Evolutionary conservation across 2,329 filamentous ascomycete genomes (phyloP).

Genomic region (Nannizziopsis barbatae): DNA sequence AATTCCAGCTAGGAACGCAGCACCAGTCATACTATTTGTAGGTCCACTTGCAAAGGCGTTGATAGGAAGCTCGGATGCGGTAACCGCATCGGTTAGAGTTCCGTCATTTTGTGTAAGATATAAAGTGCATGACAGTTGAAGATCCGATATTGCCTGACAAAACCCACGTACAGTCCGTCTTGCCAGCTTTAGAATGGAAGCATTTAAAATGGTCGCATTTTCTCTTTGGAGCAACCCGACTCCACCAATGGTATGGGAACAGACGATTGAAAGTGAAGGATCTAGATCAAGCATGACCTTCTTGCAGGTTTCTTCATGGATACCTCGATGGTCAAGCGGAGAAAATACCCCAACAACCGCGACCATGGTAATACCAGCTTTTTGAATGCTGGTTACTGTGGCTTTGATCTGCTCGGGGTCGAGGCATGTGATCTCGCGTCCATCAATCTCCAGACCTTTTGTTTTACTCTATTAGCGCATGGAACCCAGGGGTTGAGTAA

Average conservation of each 20-base stretch:
- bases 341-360: slow-evolving; percentile 40
- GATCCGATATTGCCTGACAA: slow-evolving; percentile 39
- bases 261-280: slow-evolving; percentile 32
- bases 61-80: slow-evolving; percentile 48
- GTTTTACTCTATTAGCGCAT: neutral
- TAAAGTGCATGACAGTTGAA: slow-evolving; percentile 44
- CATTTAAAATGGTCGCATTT: slow-evolving; percentile 55
- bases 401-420: slow-evolving; percentile 31
- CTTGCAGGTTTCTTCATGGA: slow-evolving; percentile 35
- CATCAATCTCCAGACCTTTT: slow-evolving; percentile 39
- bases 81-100: slow-evolving; percentile 45
- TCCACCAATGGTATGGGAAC: slow-evolving; percentile 36
- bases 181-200: slow-evolving; percentile 49
- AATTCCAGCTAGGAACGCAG: slow-evolving; percentile 45
- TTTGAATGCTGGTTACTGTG: slow-evolving; percentile 26
- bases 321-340: slow-evolving; percentile 34
- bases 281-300: slow-evolving; percentile 28
- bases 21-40: slow-evolving; percentile 53
- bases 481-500: neutral
- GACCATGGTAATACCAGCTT: slow-evolving; percentile 29
- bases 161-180: slow-evolving; percentile 48
- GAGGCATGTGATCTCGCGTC: slow-evolving; percentile 34
- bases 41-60: slow-evolving; percentile 52
- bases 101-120: slow-evolving; percentile 57
- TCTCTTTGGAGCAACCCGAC: slow-evolving; percentile 46